phyloP scores from a whole-genome alignment of 2,329 filamentous ascomycete species.

The Teratosphaeria epicoccoides region DNA sequence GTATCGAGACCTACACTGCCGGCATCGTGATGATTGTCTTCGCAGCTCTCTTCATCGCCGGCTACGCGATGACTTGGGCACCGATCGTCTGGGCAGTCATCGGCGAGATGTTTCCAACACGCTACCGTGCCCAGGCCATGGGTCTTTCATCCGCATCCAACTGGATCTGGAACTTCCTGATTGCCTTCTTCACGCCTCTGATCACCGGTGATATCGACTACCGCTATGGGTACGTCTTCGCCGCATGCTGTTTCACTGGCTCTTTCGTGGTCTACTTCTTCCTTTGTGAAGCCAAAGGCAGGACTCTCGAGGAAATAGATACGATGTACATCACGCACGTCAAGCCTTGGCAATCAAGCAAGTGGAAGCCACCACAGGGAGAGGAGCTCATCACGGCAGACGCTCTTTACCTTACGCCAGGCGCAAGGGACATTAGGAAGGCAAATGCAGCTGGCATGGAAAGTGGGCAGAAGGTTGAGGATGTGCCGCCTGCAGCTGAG shows the following conservation, averaged over 20 bases:
- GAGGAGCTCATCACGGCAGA: constrained; percentile 25
- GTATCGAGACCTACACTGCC: constrained; percentile 29
- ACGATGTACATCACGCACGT: constrained; percentile 30
- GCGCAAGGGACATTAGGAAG: constrained; percentile 24
- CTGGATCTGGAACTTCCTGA: constrained; percentile 40
- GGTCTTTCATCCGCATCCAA: constrained; percentile 51
- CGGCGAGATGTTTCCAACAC: constrained; percentile 51
- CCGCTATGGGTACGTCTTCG: constrained; percentile 31
- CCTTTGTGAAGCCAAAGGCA: constrained; percentile 28
- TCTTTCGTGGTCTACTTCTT: constrained; percentile 30
- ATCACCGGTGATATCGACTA: constrained; percentile 30
- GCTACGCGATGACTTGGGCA: constrained; percentile 59
- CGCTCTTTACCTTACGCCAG: constrained; percentile 18
- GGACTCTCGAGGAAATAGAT: constrained; percentile 31
- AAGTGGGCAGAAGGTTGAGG: constrained; percentile 13
- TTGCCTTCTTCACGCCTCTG: constrained; percentile 29
- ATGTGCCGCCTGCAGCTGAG: constrained; percentile 14
- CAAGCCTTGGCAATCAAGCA: constrained; percentile 23
- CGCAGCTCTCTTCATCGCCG: constrained; percentile 57
- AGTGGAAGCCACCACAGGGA: constrained; percentile 23
- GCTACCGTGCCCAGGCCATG: constrained; percentile 40
- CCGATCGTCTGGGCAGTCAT: constrained; percentile 59
- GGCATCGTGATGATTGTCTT: constrained; percentile 56
- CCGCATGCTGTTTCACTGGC: constrained; percentile 25
- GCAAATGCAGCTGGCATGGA: constrained; percentile 23